These are phyloP conservation scores for Fusarium euwallaceae DNA, from an alignment of 2,329 filamentous ascomycete genomes.

Conservation along the genomic window DNA sequence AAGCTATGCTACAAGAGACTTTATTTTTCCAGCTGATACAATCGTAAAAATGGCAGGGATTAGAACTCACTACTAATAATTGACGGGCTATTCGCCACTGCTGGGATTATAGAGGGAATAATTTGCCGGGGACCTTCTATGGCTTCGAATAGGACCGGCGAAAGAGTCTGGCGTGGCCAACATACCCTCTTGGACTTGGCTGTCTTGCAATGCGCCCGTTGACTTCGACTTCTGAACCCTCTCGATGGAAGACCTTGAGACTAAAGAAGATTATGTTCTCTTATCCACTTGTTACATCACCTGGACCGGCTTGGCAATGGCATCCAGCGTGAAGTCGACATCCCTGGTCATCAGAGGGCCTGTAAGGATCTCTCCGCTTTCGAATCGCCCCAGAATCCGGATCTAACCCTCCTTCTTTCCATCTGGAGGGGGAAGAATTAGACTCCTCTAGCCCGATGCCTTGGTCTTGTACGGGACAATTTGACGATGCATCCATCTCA, in stretches of 20 bases:
- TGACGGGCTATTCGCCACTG: neutral
- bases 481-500: neutral
- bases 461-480: constrained; percentile 11
- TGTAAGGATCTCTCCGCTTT: neutral
- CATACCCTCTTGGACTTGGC: constrained; percentile 22
- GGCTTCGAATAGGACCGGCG: neutral
- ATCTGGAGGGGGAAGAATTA: neutral
- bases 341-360: neutral
- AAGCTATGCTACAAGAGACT: constrained; percentile 7
- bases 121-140: constrained; percentile 6
- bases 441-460: neutral
- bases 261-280: neutral
- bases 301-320: constrained; percentile 3
- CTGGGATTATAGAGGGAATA: constrained; percentile 14
- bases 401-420: neutral
- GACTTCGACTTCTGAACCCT: neutral
- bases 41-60: constrained; percentile 13
- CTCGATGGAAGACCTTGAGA: neutral
- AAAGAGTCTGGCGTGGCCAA: neutral
- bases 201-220: neutral
- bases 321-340: neutral
- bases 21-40: constrained; percentile 7
- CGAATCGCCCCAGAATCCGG: neutral
- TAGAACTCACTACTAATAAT: constrained; percentile 3
- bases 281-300: neutral